A percentile compares a stretch with the other conserved stretches of the same genome.
These are phyloP conservation scores for Fragaria ananassa DNA, from an alignment of 306 rosid species.

Conservation along the genomic window DNA sequence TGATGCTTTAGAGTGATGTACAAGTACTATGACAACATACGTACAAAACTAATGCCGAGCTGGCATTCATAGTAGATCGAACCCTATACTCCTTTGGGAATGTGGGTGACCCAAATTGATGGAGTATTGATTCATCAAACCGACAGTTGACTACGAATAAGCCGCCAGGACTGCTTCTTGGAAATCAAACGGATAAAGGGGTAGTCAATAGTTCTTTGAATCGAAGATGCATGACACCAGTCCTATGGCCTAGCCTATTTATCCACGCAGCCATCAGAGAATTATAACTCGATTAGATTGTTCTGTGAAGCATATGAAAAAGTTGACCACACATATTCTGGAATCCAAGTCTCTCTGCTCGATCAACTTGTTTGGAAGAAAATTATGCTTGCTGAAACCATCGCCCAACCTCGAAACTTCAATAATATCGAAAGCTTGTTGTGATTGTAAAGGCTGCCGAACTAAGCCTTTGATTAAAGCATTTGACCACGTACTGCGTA, in stretches of 20 bases:
- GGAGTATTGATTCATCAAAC: neutral
- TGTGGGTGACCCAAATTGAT: neutral
- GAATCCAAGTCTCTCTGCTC: neutral
- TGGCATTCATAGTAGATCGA: neutral
- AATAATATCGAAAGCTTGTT: neutral
- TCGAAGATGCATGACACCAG: neutral
- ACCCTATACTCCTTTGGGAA: neutral
- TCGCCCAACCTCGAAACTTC: neutral
- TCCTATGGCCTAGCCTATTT: neutral
- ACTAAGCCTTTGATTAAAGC: neutral
- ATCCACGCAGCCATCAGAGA: neutral
- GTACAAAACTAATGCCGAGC: too few relatives aligned
- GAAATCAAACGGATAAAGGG: neutral
- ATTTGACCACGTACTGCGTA: neutral
- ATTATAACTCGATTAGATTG: neutral
- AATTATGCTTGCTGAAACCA: neutral
- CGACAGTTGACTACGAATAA: too few relatives aligned
- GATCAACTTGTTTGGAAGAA: neutral
- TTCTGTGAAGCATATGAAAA: neutral
- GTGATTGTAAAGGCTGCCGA: neutral
- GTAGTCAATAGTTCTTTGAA: constrained; percentile 1
- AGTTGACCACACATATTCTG: neutral
- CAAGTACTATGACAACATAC: too few relatives aligned
- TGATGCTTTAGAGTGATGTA: too few relatives aligned
- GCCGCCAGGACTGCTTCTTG: constrained; percentile 1